These are phyloP conservation scores for Globisporangium paroecandrum DNA, from an alignment of 352 stramenopile species.

Conservation along the genomic window DNA sequence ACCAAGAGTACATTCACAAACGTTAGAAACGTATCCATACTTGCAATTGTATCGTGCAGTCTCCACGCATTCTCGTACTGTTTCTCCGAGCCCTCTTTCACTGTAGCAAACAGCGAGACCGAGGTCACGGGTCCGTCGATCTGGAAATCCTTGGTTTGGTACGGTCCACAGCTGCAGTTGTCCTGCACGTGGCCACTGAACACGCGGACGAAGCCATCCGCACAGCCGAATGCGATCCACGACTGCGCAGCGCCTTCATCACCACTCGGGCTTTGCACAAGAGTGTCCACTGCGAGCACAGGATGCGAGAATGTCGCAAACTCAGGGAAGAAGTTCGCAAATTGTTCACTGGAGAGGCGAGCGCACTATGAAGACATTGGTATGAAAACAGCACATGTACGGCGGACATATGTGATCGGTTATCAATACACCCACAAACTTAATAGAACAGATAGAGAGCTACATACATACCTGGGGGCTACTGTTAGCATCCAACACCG, in stretches of 20 bases:
- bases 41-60: not conserved
- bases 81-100: not conserved
- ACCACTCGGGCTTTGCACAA: constrained; percentile 14
- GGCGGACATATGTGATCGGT: too few species aligned
- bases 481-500: not conserved
- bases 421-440: not conserved
- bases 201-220: constrained; percentile 59
- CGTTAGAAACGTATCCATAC: not conserved
- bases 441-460: too few species aligned
- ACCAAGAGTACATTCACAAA: not conserved
- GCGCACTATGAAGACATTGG: constrained; percentile 24
- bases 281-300: constrained; percentile 45
- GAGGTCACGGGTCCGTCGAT: constrained; percentile 61
- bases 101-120: constrained; percentile 41
- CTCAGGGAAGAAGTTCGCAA: constrained; percentile 67
- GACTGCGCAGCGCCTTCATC: constrained; percentile 6
- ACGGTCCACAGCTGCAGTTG: constrained; percentile 40
- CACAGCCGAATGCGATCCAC: constrained; percentile 62
- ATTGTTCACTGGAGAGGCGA: constrained; percentile 57
- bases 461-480: not conserved
- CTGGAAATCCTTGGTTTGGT: constrained; percentile 45
- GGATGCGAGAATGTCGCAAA: constrained; percentile 54
- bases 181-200: constrained; percentile 36
- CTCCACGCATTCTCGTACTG: not conserved
- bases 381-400: not conserved